Evolutionary conservation across 768 basidiomycete genomes (phyloP).

Genomic region (Gyrodon lividus): DNA sequence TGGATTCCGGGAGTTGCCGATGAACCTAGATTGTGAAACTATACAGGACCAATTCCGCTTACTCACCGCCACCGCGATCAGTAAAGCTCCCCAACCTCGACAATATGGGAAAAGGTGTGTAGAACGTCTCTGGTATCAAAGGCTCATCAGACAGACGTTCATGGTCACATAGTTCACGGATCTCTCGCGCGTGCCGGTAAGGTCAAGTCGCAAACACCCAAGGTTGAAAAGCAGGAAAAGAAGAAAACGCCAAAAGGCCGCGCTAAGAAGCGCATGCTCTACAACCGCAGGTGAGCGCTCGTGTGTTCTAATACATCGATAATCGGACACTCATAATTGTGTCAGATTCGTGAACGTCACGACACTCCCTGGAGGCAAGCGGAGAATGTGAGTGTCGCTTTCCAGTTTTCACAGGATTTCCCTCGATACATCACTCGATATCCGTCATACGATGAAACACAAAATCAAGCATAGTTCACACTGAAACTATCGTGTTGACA

Average conservation of each 20-base stretch:
- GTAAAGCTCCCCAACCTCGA: conserved; percentile 45
- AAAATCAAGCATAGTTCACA: conserved; percentile 91
- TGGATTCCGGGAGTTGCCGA: conserved; percentile 32
- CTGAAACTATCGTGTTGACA: conserved; percentile 87
- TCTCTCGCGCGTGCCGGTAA: conserved; percentile 99
- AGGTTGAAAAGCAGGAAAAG: conserved; percentile 99
- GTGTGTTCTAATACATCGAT: neutral
- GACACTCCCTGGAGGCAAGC: conserved; percentile 86
- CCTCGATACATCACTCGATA: conserved; percentile 51
- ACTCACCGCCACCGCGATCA: conserved; percentile 29
- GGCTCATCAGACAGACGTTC: neutral
- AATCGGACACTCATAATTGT: conserved; percentile 1
- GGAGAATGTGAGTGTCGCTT: conserved; percentile 81
- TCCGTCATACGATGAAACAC: conserved; percentile 36
- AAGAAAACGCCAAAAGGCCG: conserved; percentile 97
- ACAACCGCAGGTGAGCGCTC: conserved; percentile 83
- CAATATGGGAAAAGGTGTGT: conserved; percentile 74
- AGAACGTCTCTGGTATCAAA: conserved; percentile 7
- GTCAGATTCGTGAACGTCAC: conserved; percentile 91
- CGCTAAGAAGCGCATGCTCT: conserved; percentile 93
- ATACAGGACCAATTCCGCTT: conserved; percentile 37
- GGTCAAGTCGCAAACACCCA: conserved; percentile 97
- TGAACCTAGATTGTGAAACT: conserved; percentile 41
- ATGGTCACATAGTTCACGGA: conserved; percentile 76
- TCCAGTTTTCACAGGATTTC: conserved; percentile 57